These are phyloP conservation scores for Chlorophyllum brunneum DNA, from an alignment of 768 basidiomycete species.

Conservation along the genomic window DNA sequence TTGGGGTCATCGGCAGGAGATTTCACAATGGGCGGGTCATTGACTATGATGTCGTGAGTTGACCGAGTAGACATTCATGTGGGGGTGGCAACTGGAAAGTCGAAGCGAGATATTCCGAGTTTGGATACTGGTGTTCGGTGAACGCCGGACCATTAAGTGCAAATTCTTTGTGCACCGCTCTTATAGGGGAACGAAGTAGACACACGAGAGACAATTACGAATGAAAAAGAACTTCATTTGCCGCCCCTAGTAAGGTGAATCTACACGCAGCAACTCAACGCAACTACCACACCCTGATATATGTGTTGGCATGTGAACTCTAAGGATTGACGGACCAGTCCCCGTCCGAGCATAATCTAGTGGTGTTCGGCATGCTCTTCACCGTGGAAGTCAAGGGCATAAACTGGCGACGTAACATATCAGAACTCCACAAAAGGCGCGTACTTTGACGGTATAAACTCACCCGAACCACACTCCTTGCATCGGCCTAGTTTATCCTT, in stretches of 20 bases:
- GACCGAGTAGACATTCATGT: too few species aligned
- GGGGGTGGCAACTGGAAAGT: too few species aligned
- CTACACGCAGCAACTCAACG: slow-evolving; percentile 1
- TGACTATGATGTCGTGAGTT: too few species aligned
- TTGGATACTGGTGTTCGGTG: not conserved
- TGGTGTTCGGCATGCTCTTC: slow-evolving; percentile 46
- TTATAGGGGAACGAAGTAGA: too few species aligned
- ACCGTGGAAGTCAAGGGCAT: slow-evolving; percentile 71
- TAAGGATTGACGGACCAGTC: too few species aligned
- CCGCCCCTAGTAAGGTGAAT: not conserved
- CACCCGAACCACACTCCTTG: slow-evolving; percentile 92
- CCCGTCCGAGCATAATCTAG: too few species aligned
- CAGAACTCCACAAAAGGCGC: not conserved
- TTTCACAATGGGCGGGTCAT: too few species aligned
- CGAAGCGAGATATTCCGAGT: too few species aligned
- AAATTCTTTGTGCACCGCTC: too few species aligned
- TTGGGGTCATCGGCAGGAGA: too few species aligned
- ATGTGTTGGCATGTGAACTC: not conserved
- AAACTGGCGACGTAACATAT: slow-evolving; percentile 41
- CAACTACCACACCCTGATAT: not conserved
- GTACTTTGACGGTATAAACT: slow-evolving; percentile 22
- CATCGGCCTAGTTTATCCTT: slow-evolving; percentile 75
- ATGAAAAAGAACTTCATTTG: not conserved
- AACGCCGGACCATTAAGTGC: not conserved
- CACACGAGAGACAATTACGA: not conserved